These are phyloP conservation scores for Carex scoparia DNA, from an alignment of 176 grass and related monocot genomes.

Conservation along the genomic window DNA sequence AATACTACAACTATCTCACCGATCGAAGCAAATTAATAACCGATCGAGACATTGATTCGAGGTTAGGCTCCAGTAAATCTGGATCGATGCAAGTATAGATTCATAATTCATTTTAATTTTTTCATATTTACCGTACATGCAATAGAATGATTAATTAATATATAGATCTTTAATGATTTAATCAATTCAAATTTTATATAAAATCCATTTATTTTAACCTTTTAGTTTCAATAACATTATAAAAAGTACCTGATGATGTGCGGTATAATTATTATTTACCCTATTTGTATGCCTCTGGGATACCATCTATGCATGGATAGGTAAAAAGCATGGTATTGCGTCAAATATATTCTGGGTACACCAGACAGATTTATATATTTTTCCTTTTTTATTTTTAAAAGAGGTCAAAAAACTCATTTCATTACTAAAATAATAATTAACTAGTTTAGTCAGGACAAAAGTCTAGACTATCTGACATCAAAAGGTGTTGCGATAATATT, in stretches of 20 bases:
- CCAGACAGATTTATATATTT: neutral
- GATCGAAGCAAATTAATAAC: neutral
- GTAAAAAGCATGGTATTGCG: neutral
- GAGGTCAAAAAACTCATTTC: no score
- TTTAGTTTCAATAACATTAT: neutral
- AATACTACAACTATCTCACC: neutral
- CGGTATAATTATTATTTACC: neutral
- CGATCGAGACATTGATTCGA: no score
- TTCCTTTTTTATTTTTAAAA: no score
- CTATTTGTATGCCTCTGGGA: neutral
- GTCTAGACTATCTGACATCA: no score
- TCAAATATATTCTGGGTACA: neutral
- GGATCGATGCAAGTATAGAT: neutral
- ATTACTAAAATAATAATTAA: no score
- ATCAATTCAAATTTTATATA: neutral
- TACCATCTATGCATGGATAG: neutral
- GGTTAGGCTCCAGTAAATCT: neutral
- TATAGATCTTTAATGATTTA: no score
- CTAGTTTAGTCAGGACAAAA: no score
- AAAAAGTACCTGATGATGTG: neutral
- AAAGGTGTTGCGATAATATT: no score
- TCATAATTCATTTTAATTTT: neutral
- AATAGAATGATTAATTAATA: neutral
- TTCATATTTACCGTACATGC: neutral
- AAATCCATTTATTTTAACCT: neutral